Conservation (phyloP, 495 filamentous ascomycete genomes). For the Opeltia flavorubescens region DNA sequence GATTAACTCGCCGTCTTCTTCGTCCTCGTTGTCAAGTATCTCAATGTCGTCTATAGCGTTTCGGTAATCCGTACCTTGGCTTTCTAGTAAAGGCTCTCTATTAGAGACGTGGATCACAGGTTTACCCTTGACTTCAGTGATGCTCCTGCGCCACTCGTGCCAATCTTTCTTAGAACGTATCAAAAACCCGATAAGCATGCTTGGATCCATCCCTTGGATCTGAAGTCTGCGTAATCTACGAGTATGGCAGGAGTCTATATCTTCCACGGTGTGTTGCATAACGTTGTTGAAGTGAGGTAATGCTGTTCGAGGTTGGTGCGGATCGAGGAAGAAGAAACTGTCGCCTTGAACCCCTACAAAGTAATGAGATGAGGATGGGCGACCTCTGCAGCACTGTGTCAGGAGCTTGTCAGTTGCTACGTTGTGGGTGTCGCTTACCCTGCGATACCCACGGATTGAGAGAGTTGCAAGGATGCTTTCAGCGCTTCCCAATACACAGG, state of each 20-base stretch:
- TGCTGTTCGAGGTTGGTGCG: conserved; percentile 62
- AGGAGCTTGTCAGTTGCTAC: not conserved
- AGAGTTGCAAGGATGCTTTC: conserved; percentile 63
- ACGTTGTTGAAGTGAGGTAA: conserved; percentile 41
- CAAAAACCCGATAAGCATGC: conserved; percentile 96
- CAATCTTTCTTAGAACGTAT: conserved; percentile 75
- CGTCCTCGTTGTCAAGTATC: conserved; percentile 54
- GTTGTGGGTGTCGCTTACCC: conserved; percentile 46
- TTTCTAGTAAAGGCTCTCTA: conserved; percentile 39
- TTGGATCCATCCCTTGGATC: conserved; percentile 90
- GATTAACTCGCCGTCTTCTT: conserved; percentile 12
- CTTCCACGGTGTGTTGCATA: conserved; percentile 47
- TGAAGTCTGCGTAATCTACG: conserved; percentile 67
- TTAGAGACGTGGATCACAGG: conserved; percentile 71
- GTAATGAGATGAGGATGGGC: conserved; percentile 90
- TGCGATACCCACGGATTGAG: conserved; percentile 87
- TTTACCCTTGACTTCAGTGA: conserved; percentile 61
- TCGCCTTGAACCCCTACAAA: conserved; percentile 90
- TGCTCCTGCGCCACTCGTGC: conserved; percentile 57
- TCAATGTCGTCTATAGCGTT: conserved; percentile 85
- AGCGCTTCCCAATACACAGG: conserved; percentile 86
- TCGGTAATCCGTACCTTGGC: conserved; percentile 40
- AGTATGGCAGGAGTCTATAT: conserved; percentile 77
- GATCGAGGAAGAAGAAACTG: conserved; percentile 89
- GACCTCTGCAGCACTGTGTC: conserved; percentile 43